Percentiles rank a stretch among this genome's conserved stretches.
Evolutionary conservation across 768 basidiomycete genomes (phyloP).

Genomic region (Cytidiella melzeri): DNA sequence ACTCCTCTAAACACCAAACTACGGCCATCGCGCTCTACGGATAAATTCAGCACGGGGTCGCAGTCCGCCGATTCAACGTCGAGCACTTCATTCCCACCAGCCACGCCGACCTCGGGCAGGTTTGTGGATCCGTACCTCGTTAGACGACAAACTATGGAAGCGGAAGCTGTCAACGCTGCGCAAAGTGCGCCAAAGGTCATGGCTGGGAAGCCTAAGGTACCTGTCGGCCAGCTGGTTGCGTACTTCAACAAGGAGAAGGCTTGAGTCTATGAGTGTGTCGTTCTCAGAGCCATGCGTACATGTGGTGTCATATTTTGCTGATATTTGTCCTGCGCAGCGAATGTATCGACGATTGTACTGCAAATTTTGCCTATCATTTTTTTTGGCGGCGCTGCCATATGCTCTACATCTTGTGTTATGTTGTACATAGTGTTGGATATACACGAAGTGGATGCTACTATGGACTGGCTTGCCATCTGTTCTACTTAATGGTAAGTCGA

Average conservation of each 20-base stretch:
- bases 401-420: too few relatives aligned
- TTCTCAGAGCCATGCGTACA: too few relatives aligned
- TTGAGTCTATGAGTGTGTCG: not conserved
- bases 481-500: too few relatives aligned
- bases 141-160: slow-evolving; percentile 54
- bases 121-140: slow-evolving; percentile 77
- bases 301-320: too few relatives aligned
- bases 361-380: too few relatives aligned
- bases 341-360: too few relatives aligned
- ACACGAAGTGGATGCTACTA: too few relatives aligned
- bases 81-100: slow-evolving; percentile 15
- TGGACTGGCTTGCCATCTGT: too few relatives aligned
- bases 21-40: slow-evolving; percentile 31
- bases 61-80: slow-evolving; percentile 12
- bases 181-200: slow-evolving; percentile 40
- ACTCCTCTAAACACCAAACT: slow-evolving; percentile 27
- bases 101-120: slow-evolving; percentile 33
- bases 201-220: slow-evolving; percentile 51
- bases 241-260: slow-evolving; percentile 56
- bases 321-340: too few relatives aligned
- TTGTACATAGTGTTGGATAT: too few relatives aligned
- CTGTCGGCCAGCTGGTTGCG: slow-evolving; percentile 75
- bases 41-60: slow-evolving; percentile 16
- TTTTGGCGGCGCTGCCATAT: too few relatives aligned
- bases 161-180: slow-evolving; percentile 27